Conservation (phyloP, 1,139 yeast genomes). For the Suhomyces maxii region DNA sequence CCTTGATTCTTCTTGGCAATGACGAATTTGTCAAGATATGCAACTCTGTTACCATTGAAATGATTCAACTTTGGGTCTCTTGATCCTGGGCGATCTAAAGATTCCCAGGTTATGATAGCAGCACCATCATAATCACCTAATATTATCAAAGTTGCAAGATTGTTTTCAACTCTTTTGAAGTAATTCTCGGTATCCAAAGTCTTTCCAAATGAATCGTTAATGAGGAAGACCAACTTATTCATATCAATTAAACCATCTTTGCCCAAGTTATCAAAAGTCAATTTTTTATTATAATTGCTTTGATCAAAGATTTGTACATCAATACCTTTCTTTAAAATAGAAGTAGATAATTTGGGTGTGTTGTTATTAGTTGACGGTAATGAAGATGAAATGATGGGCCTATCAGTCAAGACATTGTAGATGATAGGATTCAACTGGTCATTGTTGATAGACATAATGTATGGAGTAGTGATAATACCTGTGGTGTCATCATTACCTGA, state of each 20-base stretch:
- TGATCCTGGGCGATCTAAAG: background rate
- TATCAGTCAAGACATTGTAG: conserved; percentile 84
- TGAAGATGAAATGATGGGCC: conserved; percentile 91
- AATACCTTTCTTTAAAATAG: conserved; percentile 77
- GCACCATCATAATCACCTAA: conserved; percentile 97
- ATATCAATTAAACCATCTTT: conserved; percentile 55
- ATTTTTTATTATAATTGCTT: conserved; percentile 28
- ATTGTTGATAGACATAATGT: conserved; percentile 43
- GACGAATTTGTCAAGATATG: conserved; percentile 91
- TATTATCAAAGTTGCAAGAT: conserved; percentile 73
- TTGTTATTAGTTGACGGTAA: conserved; percentile 71
- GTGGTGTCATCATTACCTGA: conserved; percentile 46
- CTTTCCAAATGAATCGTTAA: conserved; percentile 80
- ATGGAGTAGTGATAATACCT: conserved; percentile 43
- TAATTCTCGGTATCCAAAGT: conserved; percentile 65
- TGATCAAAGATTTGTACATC: conserved; percentile 54
- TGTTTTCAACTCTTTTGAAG: conserved; percentile 59
- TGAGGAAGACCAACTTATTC: conserved; percentile 53
- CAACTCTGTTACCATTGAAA: conserved; percentile 30
- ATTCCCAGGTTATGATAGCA: conserved; percentile 85
- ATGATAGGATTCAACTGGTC: conserved; percentile 73
- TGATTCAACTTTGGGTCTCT: conserved; percentile 17
- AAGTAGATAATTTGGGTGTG: conserved; percentile 70
- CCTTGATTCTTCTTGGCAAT: conserved; percentile 84
- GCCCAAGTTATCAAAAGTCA: conserved; percentile 46